phyloP scores from a whole-genome alignment of 306 rosid genomes.

The Hippophae gyantsensis region DNA sequence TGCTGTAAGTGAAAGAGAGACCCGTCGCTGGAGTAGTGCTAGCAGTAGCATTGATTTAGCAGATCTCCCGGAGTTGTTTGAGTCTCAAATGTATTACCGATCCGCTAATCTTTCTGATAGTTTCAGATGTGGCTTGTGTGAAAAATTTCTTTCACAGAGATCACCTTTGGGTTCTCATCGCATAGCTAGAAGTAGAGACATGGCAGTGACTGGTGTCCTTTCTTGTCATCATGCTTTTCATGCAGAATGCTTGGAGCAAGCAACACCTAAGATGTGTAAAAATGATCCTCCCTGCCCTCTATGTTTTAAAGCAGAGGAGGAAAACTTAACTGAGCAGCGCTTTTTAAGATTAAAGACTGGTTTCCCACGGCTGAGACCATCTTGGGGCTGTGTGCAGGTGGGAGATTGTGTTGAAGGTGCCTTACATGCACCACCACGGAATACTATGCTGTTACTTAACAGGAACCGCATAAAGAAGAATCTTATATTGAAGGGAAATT shows the following conservation, averaged over 20 bases:
- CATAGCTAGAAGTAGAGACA: slow-evolving; percentile 79
- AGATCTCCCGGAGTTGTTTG: slow-evolving; percentile 59
- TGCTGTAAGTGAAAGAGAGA: slow-evolving; percentile 44
- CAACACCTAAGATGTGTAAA: slow-evolving; percentile 52
- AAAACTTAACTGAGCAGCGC: slow-evolving; percentile 41
- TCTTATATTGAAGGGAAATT: slow-evolving; percentile 46
- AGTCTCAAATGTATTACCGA: slow-evolving; percentile 36
- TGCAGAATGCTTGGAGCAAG: slow-evolving; percentile 83
- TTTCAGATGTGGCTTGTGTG: slow-evolving; percentile 67
- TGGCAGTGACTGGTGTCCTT: slow-evolving; percentile 79
- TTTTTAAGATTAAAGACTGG: slow-evolving; percentile 35
- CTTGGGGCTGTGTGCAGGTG: slow-evolving; percentile 59
- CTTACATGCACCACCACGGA: slow-evolving; percentile 51
- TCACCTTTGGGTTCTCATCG: slow-evolving; percentile 84
- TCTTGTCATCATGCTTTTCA: slow-evolving; percentile 73
- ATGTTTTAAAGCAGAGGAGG: slow-evolving; percentile 47
- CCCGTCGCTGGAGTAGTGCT: slow-evolving; percentile 62
- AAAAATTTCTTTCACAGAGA: slow-evolving; percentile 60
- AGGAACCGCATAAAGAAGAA: slow-evolving; percentile 54
- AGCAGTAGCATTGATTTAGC: slow-evolving; percentile 75
- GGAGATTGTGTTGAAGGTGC: slow-evolving; percentile 76
- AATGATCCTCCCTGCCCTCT: slow-evolving; percentile 76
- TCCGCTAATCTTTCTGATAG: slow-evolving; percentile 33
- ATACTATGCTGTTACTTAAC: slow-evolving; percentile 48
- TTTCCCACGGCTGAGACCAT: slow-evolving; percentile 42